Evolutionary conservation across 768 basidiomycete genomes (phyloP).

Genomic region (Suillus discolor): DNA sequence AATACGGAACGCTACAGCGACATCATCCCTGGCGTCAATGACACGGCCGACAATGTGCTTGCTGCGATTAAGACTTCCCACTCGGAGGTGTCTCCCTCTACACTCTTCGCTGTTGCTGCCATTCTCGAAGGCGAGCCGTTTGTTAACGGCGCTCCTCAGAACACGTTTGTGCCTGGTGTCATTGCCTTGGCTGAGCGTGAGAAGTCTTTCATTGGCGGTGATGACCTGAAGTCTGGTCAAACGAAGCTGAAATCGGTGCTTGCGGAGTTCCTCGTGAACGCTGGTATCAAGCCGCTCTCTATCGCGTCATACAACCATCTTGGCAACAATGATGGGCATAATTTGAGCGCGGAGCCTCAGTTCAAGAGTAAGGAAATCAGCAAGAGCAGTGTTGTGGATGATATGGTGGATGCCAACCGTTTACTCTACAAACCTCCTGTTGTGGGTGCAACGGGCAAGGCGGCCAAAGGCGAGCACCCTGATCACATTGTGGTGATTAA

Average conservation of each 20-base stretch:
- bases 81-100: slow-evolving; percentile 94
- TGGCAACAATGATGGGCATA: slow-evolving; percentile 96
- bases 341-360: slow-evolving; percentile 86
- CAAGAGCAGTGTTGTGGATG: slow-evolving; percentile 96
- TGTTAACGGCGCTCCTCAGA: slow-evolving; percentile 97
- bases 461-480: slow-evolving; percentile 91
- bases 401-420: slow-evolving; percentile 93
- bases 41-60: slow-evolving; percentile 88
- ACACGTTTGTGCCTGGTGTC: slow-evolving; percentile 96
- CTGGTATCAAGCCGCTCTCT: slow-evolving; percentile 95
- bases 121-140: slow-evolving; percentile 96
- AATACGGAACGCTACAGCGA: slow-evolving; percentile 99
- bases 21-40: slow-evolving; percentile 92
- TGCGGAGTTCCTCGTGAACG: slow-evolving; percentile 98
- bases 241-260: slow-evolving; percentile 97
- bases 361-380: slow-evolving; percentile 99
- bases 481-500: slow-evolving; percentile 98
- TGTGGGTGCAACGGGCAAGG: slow-evolving; percentile 53
- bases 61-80: slow-evolving; percentile 82
- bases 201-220: slow-evolving; percentile 93
- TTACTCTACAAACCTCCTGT: slow-evolving; percentile 86
- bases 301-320: slow-evolving; percentile 99
- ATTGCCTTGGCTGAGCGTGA: slow-evolving; percentile 90
- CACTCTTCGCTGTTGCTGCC: slow-evolving; percentile 91
- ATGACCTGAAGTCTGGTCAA: slow-evolving; percentile 98